Base-by-base conservation (phyloP, 306 rosid species). In the Sicyos edulis region DNA sequence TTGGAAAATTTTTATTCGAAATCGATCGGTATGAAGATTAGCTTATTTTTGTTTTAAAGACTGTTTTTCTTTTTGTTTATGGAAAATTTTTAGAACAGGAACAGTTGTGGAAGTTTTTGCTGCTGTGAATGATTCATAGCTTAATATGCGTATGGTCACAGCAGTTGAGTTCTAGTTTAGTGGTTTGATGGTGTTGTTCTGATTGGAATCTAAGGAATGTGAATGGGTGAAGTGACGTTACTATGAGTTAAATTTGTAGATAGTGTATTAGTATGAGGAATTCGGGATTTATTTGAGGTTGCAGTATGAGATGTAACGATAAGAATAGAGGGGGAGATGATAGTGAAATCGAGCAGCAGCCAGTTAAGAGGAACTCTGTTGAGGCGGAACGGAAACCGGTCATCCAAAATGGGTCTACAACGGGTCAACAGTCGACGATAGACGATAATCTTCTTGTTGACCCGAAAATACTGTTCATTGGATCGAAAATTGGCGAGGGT, bases 401-500 rank as follows among this genome's bases (percentile, higher is more conserved):
- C 10, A 45, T 63, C 59, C 81, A 76, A 70, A 90, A 88, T 73
- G 96, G 92, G 71, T 84, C 82, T 3, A 42, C 80, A 2, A 70
- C 90, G 29, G 81, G 68, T 15, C 71, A 62, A 22, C 91, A 78
- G 77, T 73, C 87, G 60, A 80, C 88, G 32, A 88, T 93, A 42
- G 97, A 93, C 76, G 96, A 90, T 44, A 90, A 80, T 73, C 88
- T 90, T 75, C 80, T 93, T 76, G 98, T 93, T 74, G 98, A 90
- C 70, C 98, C 98, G 7, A 93, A 86, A 72, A 78, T 87, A 24
- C 79, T 93, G 60, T 88, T 90, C 79, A 91, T 93, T 74, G 98
- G 95, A 66, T 64, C 96, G 0, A 90, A 87, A 80, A 88, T 93
- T 45, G 98, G 98, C 0, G 98, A 93, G 75, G 98, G 98, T 72